phyloP scores from a whole-genome alignment of 495 filamentous ascomycete species.

The Penicillium ochrochloron region DNA sequence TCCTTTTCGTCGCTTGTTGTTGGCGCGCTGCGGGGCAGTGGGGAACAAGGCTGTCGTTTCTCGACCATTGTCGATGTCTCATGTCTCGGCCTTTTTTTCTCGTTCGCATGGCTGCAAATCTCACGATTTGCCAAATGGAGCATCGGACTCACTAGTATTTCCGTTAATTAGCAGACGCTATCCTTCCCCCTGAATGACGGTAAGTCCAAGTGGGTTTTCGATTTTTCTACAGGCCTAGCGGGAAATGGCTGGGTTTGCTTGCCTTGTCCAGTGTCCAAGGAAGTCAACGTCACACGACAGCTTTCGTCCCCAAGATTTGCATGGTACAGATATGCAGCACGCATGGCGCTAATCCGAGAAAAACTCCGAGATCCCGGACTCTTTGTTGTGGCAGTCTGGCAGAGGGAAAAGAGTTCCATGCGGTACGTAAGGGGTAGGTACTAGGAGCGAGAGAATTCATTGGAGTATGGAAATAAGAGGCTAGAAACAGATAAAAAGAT shows the following conservation, averaged over 20 bases:
- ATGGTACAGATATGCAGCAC: slow-evolving; percentile 28
- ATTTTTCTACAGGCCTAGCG: slow-evolving; percentile 1
- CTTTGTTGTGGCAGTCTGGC: slow-evolving; percentile 1
- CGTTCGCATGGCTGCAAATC: neutral
- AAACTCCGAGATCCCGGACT: slow-evolving; percentile 14
- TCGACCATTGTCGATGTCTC: neutral
- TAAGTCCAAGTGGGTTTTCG: slow-evolving; percentile 1
- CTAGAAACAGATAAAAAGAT: neutral
- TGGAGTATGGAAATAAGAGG: neutral
- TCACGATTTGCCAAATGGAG: neutral
- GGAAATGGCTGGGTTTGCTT: slow-evolving; percentile 7
- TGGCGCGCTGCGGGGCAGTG: slow-evolving; percentile 28
- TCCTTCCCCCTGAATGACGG: slow-evolving; percentile 1
- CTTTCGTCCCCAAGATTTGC: slow-evolving; percentile 7
- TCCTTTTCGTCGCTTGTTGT: slow-evolving; percentile 23
- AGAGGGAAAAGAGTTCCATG: slow-evolving; percentile 9
- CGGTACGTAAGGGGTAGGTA: slow-evolving; percentile 16
- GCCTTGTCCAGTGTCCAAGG: slow-evolving; percentile 7
- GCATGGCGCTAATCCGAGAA: slow-evolving; percentile 23
- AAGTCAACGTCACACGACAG: slow-evolving; percentile 22
- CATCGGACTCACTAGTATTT: neutral
- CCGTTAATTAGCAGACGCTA: slow-evolving; percentile 3
- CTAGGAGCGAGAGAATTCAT: neutral
- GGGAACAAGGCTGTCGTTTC: slow-evolving; percentile 11
- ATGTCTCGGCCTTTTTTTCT: neutral